phyloP scores from a whole-genome alignment of 2,329 filamentous ascomycete species.

The Cercospora sesami region DNA sequence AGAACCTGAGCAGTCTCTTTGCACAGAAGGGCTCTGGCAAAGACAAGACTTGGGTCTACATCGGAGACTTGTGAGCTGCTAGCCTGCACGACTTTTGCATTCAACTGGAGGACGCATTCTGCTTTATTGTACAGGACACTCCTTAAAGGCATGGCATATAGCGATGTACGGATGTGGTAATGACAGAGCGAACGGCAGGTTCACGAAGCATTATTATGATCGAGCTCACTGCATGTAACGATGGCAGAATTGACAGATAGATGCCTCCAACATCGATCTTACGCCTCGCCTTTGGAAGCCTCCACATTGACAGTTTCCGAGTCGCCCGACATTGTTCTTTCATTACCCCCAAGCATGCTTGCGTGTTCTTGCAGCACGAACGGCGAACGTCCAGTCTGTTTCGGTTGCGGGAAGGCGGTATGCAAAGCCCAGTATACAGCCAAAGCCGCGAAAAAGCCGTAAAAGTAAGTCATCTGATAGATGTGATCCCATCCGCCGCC shows the following conservation, averaged over 20 bases:
- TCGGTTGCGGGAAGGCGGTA: constrained; percentile 14
- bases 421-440: constrained; percentile 13
- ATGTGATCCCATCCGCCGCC: constrained; percentile 21
- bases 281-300: not conserved
- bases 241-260: not conserved
- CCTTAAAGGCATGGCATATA: not conserved
- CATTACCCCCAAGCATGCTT: not conserved
- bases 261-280: not conserved
- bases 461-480: constrained; percentile 25
- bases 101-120: too few relatives aligned
- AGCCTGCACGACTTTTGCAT: not conserved
- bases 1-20: constrained; percentile 67
- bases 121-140: not conserved
- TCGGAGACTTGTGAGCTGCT: constrained; percentile 26
- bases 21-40: constrained; percentile 61
- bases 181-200: not conserved
- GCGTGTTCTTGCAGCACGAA: constrained; percentile 21
- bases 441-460: constrained; percentile 22
- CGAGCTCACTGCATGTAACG: not conserved
- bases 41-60: constrained; percentile 63
- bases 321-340: not conserved
- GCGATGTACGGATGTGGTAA: constrained; percentile 1
- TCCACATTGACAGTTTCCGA: not conserved
- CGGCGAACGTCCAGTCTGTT: constrained; percentile 19
- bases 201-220: not conserved